Base-by-base conservation (phyloP, 2,329 filamentous ascomycete genomes). In the Cercospora sp. region DNA sequence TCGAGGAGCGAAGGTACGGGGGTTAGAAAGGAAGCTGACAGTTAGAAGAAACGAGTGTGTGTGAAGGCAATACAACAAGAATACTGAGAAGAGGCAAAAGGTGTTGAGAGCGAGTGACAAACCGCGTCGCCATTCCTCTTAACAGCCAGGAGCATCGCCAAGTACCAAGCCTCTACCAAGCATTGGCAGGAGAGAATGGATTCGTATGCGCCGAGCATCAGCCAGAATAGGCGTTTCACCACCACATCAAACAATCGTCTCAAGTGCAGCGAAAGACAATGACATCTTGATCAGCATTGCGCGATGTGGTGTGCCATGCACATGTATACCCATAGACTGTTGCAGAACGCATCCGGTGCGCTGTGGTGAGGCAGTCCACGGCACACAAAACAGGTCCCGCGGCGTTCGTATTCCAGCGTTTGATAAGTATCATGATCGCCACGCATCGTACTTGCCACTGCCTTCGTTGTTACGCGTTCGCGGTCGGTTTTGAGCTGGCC, bases 151-250 rank as follows among this genome's bases (percentile, higher is more conserved):
- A 53, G 55, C 63, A 53, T 48, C 26, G 57, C 63, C 63, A 65
- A 65, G 55, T 16, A 20, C 63, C 63, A 48, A 65, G 57, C 16
- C 63, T 51, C 13, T 13, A 28, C 63, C 63, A 60, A 65, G 63
- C 63, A 65, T 65, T 65, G 63, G 63, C 63, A 65, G 63, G 51
- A 65, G 63, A 63, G 48, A 10, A 63, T 45, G 55, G 36, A 65
- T 60, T 65, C 63, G 63, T 60, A 53, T 51, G 28, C 63, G 63
- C 63, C 63, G 63, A 65, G 63, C 63, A 53, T 60, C 30, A 33
- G 16, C 55, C 55, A 51, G 48, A 23, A 28, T 18, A 31, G 33
- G 45, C 63, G 55, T 60, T 60, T 59, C 63, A 58, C 28, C n/a
- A 26, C 28, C 63, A 33, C 28, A 12, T 45, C 45, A 57, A 58